These are phyloP conservation scores for Erysimum cheiri DNA, from an alignment of 441 rosid genomes.

Conservation along the genomic window DNA sequence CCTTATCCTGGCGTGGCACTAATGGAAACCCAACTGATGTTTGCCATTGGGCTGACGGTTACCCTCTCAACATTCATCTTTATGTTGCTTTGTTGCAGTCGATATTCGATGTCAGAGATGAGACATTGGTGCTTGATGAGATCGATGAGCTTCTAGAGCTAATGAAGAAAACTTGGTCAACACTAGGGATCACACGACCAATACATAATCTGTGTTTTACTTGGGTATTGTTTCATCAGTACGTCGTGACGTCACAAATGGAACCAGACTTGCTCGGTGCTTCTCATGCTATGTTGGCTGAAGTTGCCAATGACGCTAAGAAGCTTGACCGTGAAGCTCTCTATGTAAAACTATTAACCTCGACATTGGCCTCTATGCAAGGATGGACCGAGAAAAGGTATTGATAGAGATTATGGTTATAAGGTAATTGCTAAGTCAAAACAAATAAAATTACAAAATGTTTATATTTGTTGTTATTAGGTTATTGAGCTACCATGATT, in stretches of 20 bases:
- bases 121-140: slow-evolving; percentile 87
- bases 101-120: slow-evolving; percentile 77
- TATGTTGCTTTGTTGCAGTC: slow-evolving; percentile 70
- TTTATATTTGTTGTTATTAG: slow-evolving; percentile 43
- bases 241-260: slow-evolving; percentile 63
- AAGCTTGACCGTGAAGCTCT: slow-evolving; percentile 70
- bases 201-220: slow-evolving; percentile 83
- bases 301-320: slow-evolving; percentile 78
- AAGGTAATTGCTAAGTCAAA: background rate
- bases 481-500: slow-evolving; percentile 75
- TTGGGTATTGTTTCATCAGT: slow-evolving; percentile 89
- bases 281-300: slow-evolving; percentile 73
- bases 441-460: background rate
- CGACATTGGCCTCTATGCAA: slow-evolving; percentile 74
- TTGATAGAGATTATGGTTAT: background rate
- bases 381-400: slow-evolving; percentile 82
- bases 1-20: slow-evolving; percentile 78
- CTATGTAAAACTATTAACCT: slow-evolving; percentile 62
- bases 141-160: slow-evolving; percentile 87
- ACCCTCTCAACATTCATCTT: slow-evolving; percentile 81
- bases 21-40: slow-evolving; percentile 68
- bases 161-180: slow-evolving; percentile 93
- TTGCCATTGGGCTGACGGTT: slow-evolving; percentile 97
- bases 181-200: slow-evolving; percentile 72
- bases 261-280: slow-evolving; percentile 86